These are phyloP conservation scores for Scalesia atractyloides DNA, from an alignment of 129 eudicot genomes.

Conservation along the genomic window DNA sequence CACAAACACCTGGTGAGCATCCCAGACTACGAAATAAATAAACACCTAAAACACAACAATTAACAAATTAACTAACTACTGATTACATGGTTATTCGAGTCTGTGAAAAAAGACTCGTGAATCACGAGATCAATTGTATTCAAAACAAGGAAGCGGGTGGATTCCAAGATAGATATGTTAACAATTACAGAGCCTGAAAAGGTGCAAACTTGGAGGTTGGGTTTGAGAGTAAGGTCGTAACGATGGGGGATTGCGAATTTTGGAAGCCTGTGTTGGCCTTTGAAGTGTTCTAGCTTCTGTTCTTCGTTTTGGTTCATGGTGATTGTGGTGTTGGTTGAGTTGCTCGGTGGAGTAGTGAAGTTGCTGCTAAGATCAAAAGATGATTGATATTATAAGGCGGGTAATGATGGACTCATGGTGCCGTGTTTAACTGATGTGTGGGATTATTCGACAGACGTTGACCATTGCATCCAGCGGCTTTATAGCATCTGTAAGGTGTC, in stretches of 20 bases:
- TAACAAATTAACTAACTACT: background rate
- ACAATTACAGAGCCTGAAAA: conserved; percentile 43
- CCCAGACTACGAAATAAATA: background rate
- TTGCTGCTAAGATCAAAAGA: background rate
- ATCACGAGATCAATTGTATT: conserved; percentile 41
- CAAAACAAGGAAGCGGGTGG: conserved; percentile 45
- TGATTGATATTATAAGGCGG: background rate
- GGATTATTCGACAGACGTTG: background rate
- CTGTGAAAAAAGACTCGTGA: conserved; percentile 26
- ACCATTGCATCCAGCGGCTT: background rate
- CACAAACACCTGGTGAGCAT: conserved; percentile 33
- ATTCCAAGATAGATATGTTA: conserved; percentile 28
- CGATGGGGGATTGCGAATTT: conserved; percentile 47
- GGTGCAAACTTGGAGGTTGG: conserved; percentile 35
- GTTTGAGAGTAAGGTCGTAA: conserved; percentile 44
- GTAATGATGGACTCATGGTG: background rate
- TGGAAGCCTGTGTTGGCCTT: conserved; percentile 56
- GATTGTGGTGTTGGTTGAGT: background rate
- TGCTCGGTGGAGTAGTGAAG: background rate
- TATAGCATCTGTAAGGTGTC: background rate
- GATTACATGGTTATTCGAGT: conserved; percentile 32
- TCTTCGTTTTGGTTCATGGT: conserved; percentile 31
- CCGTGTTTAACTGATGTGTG: background rate
- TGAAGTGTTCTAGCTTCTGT: conserved; percentile 33
- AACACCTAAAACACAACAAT: background rate